Evolutionary conservation across 371 early-diverging fungal species (phyloP), one percentile per base, ranked within the genome.

Genomic region (Sporodiniella umbellata): DNA sequence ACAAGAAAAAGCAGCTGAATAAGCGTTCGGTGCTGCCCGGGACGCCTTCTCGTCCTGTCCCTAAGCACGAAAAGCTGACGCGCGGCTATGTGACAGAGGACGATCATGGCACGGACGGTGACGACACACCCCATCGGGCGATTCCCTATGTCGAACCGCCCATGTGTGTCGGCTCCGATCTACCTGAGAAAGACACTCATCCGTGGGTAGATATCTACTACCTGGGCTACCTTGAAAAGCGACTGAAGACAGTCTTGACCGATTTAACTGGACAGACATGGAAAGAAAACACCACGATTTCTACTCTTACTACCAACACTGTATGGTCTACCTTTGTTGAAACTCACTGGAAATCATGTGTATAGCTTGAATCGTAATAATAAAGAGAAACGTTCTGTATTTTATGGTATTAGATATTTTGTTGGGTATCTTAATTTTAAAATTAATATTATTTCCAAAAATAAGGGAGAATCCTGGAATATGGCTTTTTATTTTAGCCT

Each of bases 71-170:
- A 23, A 69, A 79, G n/a, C 62, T 85, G 45, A 85, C 86, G 1
- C 87, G 86, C 1, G 83, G 83, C 1, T 78, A 76, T 33, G 66
- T 80, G 1, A 76, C 77, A 18, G 62, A 33, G 28, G 60, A 80
- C 44, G 81, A 79, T 67, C 75, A 54, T 48, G 64, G 83, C 45
- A 51, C 70, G 22, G 72, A 66, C 18, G 75, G 75, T 33, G 75
- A 74, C 48, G 75, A 74, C 35, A 68, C 66, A 46, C 49, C 58
- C 10, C 75, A 74, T 35, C 42, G 25, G 7, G 17, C 64, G 15
- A 58, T 62, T 30, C 69, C 71, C 15, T 59, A 79, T 39, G 75
- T 70, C 24, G 48, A 62, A 40, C 51, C 68, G 5, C 68, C 84
- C 40, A 64, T 58, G 28, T 66, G 61, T 26, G 70, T 81, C 19